Percentiles rank a stretch among this genome's conserved stretches.
Conservation (phyloP, 345 rosid species). For the Hibiscus trionum region DNA sequence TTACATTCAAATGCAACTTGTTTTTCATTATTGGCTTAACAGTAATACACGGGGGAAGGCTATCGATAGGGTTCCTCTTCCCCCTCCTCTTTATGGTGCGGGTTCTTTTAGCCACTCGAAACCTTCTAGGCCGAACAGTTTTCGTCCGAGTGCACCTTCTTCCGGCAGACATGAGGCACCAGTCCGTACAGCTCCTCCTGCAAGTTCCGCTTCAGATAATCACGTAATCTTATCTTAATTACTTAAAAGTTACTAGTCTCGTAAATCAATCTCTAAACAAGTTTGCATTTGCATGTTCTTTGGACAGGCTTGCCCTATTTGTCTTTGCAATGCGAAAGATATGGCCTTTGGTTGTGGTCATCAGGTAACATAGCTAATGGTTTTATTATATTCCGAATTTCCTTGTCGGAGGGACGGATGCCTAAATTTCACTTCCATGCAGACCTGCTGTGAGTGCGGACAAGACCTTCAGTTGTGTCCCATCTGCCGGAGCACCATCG, state of each 20-base stretch:
- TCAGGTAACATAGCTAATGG: slow-evolving; percentile 35
- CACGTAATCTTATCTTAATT: slow-evolving; percentile 20
- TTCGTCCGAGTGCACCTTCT: slow-evolving; percentile 40
- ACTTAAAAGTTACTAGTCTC: background rate
- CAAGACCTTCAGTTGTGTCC: slow-evolving; percentile 71
- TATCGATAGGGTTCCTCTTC: slow-evolving; percentile 55
- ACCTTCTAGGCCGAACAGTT: slow-evolving; percentile 31
- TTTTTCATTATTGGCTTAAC: slow-evolving; percentile 14
- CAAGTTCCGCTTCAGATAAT: slow-evolving; percentile 39
- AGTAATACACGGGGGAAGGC: slow-evolving; percentile 32
- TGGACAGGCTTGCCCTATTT: slow-evolving; percentile 56
- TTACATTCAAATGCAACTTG: slow-evolving; percentile 5
- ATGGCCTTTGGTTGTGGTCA: slow-evolving; percentile 84
- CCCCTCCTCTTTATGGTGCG: slow-evolving; percentile 48
- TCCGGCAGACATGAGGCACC: slow-evolving; percentile 10
- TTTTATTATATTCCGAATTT: background rate
- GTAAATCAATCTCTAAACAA: background rate
- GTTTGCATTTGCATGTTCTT: background rate
- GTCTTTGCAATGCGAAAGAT: slow-evolving; percentile 46
- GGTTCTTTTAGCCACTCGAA: slow-evolving; percentile 21
- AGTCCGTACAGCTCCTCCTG: slow-evolving; percentile 23
- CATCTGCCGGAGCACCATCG: slow-evolving; percentile 61
- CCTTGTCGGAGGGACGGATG: background rate
- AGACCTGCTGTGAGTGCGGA: slow-evolving; percentile 90
- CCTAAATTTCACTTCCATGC: slow-evolving; percentile 14